These are phyloP conservation scores for Cercospora sp. DNA, from an alignment of 2,329 filamentous ascomycete species.

Conservation along the genomic window DNA sequence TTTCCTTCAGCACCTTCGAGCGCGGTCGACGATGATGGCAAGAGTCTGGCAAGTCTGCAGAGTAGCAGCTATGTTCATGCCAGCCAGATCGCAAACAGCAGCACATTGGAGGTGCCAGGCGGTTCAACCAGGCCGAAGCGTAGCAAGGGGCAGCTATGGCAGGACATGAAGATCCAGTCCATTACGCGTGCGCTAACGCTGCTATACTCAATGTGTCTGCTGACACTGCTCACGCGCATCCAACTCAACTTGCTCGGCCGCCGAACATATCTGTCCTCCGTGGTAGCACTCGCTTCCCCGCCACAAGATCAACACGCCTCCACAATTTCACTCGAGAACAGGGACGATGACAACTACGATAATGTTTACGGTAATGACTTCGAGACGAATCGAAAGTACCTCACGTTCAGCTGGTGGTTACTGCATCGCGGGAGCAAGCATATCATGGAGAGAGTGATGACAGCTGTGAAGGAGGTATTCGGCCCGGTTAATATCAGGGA, in stretches of 20 bases:
- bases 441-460: conserved; percentile 76
- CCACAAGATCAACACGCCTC: conserved; percentile 62
- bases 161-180: conserved; percentile 93
- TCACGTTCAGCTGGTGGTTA: conserved; percentile 98
- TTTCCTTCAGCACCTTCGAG: conserved; percentile 62
- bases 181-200: conserved; percentile 89
- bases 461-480: conserved; percentile 87
- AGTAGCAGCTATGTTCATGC: conserved; percentile 83
- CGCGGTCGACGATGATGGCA: conserved; percentile 77
- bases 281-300: conserved; percentile 82
- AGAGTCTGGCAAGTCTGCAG: conserved; percentile 71
- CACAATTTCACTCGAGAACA: conserved; percentile 86
- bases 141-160: conserved; percentile 93
- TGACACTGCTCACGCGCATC: conserved; percentile 89
- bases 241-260: conserved; percentile 96
- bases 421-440: conserved; percentile 86
- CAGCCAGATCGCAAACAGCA: conserved; percentile 66
- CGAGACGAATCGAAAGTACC: conserved; percentile 89
- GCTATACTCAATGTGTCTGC: conserved; percentile 83
- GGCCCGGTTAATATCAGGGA: conserved; percentile 86
- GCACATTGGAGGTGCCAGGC: conserved; percentile 23
- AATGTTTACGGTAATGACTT: conserved; percentile 89
- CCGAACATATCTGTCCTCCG: conserved; percentile 91
- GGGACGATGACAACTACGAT: conserved; percentile 83
- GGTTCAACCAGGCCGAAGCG: conserved; percentile 61